These are phyloP conservation scores for Endoconidiophora laricicola DNA, from an alignment of 2,329 filamentous ascomycete species.

Conservation along the genomic window DNA sequence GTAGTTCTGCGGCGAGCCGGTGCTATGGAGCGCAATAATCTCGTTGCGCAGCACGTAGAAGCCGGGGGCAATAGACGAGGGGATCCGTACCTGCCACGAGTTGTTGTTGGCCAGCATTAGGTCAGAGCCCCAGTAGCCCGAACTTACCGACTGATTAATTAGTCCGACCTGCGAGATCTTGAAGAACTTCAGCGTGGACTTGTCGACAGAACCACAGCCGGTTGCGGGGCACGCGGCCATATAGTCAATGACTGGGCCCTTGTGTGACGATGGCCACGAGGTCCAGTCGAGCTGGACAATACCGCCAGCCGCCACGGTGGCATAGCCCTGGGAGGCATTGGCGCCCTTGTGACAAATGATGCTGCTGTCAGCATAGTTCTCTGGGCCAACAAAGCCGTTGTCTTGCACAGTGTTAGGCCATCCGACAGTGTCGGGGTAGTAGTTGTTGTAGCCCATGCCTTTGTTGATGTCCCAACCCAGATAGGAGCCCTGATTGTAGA, in stretches of 20 bases:
- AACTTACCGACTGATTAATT: constrained; percentile 23
- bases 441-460: constrained; percentile 14
- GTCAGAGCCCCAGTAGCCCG: constrained; percentile 39
- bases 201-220: constrained; percentile 35
- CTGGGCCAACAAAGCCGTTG: constrained; percentile 31
- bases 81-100: constrained; percentile 31
- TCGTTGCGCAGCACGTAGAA: constrained; percentile 40
- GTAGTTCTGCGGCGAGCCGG: constrained; percentile 30
- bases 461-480: constrained; percentile 17
- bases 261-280: constrained; percentile 46
- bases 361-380: constrained; percentile 22
- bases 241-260: constrained; percentile 45
- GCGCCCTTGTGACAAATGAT: constrained; percentile 32
- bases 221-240: constrained; percentile 35
- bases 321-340: constrained; percentile 23
- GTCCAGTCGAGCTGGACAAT: constrained; percentile 45
- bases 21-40: constrained; percentile 37
- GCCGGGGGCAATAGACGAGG: constrained; percentile 28
- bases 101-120: constrained; percentile 29
- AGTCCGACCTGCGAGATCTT: constrained; percentile 42
- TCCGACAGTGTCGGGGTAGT: constrained; percentile 17
- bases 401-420: constrained; percentile 22
- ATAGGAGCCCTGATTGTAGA: constrained; percentile 19
- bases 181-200: constrained; percentile 36
- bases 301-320: constrained; percentile 39